A percentile compares a stretch with the other conserved stretches of the same genome.
Evolutionary conservation across 23 red algal species (phyloP).

Genomic region (Gracilaria gracilis): DNA sequence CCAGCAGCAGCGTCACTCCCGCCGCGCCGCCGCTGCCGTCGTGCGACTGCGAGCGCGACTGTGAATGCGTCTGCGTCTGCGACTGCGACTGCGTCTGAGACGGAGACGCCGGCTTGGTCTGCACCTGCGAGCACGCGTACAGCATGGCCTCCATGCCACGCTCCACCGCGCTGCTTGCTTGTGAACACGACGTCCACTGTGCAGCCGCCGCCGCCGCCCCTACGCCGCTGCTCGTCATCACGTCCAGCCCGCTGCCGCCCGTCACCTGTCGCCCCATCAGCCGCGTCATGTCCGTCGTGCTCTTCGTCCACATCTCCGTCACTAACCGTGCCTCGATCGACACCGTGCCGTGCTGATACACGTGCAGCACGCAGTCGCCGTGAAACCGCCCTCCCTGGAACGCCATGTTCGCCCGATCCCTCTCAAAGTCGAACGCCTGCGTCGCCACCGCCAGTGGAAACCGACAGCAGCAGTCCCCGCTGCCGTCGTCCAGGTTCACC

Average conservation of each 20-base stretch:
- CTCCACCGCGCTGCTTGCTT: neutral
- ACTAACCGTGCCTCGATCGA: constrained; percentile 20
- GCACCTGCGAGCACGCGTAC: constrained; percentile 11
- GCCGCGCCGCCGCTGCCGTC: neutral
- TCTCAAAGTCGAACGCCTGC: constrained; percentile 60
- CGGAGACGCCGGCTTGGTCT: neutral
- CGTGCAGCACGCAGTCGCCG: constrained; percentile 39
- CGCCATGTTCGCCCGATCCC: constrained; percentile 56
- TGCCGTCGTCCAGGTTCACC: constrained; percentile 17
- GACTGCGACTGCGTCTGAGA: neutral
- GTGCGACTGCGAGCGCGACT: neutral
- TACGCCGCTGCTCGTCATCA: constrained; percentile 3
- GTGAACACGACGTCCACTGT: neutral
- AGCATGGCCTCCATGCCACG: constrained; percentile 1
- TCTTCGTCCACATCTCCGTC: constrained; percentile 35
- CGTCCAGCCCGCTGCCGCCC: neutral
- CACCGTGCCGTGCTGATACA: constrained; percentile 10
- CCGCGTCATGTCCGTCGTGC: constrained; percentile 26
- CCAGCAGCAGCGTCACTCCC: neutral
- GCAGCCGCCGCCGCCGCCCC: neutral
- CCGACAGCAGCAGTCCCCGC: constrained; percentile 44
- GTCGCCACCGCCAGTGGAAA: constrained; percentile 46
- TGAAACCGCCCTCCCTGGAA: constrained; percentile 50
- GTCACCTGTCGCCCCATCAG: neutral
- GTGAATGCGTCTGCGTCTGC: neutral